These are phyloP conservation scores for Chrysochromulina tobinii DNA, from an alignment of 78 protist genomes.

Conservation along the genomic window DNA sequence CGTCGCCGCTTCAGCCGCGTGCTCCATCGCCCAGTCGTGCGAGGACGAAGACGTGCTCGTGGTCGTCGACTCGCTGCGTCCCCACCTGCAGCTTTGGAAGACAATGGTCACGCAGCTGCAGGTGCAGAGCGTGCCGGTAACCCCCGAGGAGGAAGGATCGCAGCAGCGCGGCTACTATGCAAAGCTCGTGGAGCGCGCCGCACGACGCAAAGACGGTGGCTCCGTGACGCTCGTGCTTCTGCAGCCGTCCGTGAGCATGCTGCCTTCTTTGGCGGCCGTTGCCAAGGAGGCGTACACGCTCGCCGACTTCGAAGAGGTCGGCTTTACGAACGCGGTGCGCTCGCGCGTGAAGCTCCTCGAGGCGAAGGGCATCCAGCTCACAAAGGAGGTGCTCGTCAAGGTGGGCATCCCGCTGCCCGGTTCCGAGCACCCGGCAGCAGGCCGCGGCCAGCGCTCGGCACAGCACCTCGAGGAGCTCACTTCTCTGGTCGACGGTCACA, in stretches of 20 bases:
- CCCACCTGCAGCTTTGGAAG: not conserved
- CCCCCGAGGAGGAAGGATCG: not conserved
- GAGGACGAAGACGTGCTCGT: not conserved
- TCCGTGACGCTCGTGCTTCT: not conserved
- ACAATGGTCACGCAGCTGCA: not conserved
- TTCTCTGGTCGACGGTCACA: conserved; percentile 16
- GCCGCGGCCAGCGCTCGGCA: not conserved
- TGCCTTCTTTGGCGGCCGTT: not conserved
- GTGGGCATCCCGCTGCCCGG: conserved; percentile 5
- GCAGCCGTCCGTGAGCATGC: not conserved
- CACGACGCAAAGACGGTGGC: not conserved
- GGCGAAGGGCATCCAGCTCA: not conserved
- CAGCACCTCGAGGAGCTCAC: conserved; percentile 4
- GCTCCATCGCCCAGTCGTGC: not conserved
- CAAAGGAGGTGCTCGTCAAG: not conserved
- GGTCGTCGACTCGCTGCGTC: not conserved
- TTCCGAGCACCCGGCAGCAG: not conserved
- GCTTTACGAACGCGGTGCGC: not conserved
- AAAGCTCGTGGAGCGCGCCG: not conserved
- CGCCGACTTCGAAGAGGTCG: not conserved
- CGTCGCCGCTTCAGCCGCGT: not conserved
- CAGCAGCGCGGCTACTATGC: conserved; percentile 7
- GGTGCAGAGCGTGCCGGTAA: not conserved
- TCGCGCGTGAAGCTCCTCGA: not conserved
- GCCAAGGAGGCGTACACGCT: not conserved